Evolutionary conservation across 1,139 yeast genomes (phyloP).

Genomic region (Yamadazyma kanchanaburiensis): DNA sequence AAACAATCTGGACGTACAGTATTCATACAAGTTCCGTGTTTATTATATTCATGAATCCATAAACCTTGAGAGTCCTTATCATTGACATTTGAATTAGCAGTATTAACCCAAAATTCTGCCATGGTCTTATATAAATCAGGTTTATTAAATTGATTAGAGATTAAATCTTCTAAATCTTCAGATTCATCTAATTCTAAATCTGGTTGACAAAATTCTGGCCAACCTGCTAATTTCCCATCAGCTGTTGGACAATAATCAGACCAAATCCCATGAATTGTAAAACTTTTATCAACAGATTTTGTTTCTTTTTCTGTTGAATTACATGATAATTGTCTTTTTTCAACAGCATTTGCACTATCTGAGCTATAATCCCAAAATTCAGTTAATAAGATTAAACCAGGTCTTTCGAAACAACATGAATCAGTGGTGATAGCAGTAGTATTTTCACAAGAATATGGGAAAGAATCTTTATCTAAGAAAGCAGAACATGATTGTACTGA

Average conservation of each 20-base stretch:
- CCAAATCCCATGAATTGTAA: conserved; percentile 45
- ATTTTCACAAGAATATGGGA: conserved; percentile 26
- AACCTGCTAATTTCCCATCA: conserved; percentile 12
- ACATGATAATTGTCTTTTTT: background rate
- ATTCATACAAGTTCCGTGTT: conserved; percentile 46
- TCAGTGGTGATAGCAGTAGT: conserved; percentile 18
- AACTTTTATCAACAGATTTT: conserved; percentile 14
- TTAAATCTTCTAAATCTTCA: conserved; percentile 28
- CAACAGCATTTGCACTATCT: conserved; percentile 11
- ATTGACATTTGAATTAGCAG: conserved; percentile 30
- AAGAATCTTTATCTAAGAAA: conserved; percentile 6
- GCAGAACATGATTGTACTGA: conserved; percentile 7
- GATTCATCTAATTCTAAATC: conserved; percentile 23
- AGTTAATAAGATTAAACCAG: conserved; percentile 35
- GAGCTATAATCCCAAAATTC: conserved; percentile 42
- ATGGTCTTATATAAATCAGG: conserved; percentile 27
- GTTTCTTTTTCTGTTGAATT: conserved; percentile 1
- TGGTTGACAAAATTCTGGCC: conserved; percentile 30
- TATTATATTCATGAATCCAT: conserved; percentile 44
- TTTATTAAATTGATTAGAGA: conserved; percentile 26
- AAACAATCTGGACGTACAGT: conserved; percentile 37
- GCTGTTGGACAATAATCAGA: conserved; percentile 35
- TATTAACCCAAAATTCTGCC: conserved; percentile 36
- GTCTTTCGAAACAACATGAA: conserved; percentile 32
- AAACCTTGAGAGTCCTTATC: conserved; percentile 23